Evolutionary conservation across 768 basidiomycete genomes (phyloP).

Genomic region (Amanita phalloides): DNA sequence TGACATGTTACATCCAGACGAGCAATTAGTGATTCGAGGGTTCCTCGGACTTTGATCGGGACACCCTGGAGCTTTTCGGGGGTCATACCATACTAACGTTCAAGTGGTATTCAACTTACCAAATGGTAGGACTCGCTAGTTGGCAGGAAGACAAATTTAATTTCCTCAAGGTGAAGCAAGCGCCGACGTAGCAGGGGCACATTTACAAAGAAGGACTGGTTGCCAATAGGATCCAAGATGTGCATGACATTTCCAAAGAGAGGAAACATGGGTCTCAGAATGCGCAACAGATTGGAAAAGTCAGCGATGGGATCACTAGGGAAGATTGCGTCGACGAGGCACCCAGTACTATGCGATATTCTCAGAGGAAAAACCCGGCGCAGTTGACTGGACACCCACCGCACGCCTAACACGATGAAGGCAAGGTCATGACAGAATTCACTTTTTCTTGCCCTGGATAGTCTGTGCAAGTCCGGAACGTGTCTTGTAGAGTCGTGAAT

Average conservation of each 20-base stretch:
- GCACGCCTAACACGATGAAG: slow-evolving; percentile 1
- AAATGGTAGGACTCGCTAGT: neutral
- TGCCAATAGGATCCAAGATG: slow-evolving; percentile 31
- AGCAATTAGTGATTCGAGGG: neutral
- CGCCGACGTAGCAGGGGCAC: slow-evolving; percentile 12
- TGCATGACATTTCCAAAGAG: slow-evolving; percentile 32
- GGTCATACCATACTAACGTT: neutral
- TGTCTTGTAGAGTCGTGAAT: neutral
- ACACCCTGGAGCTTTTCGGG: neutral
- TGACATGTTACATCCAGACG: neutral
- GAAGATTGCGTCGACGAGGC: slow-evolving; percentile 38
- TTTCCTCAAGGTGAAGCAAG: slow-evolving; percentile 2
- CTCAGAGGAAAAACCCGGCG: slow-evolving; percentile 10
- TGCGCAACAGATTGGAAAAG: slow-evolving; percentile 24
- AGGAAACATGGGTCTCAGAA: slow-evolving; percentile 23
- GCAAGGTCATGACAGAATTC: slow-evolving; percentile 4
- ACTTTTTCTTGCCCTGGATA: neutral
- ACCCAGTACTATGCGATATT: slow-evolving; percentile 27
- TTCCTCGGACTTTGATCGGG: neutral
- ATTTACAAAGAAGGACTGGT: slow-evolving; percentile 51
- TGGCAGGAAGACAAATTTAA: slow-evolving; percentile 1
- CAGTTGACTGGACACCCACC: neutral
- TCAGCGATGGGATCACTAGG: slow-evolving; percentile 22
- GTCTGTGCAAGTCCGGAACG: neutral
- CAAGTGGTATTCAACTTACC: slow-evolving; percentile 5